Evolutionary conservation across 2,329 filamentous ascomycete species (phyloP).

Genomic region (Calonectria multiphialidica): DNA sequence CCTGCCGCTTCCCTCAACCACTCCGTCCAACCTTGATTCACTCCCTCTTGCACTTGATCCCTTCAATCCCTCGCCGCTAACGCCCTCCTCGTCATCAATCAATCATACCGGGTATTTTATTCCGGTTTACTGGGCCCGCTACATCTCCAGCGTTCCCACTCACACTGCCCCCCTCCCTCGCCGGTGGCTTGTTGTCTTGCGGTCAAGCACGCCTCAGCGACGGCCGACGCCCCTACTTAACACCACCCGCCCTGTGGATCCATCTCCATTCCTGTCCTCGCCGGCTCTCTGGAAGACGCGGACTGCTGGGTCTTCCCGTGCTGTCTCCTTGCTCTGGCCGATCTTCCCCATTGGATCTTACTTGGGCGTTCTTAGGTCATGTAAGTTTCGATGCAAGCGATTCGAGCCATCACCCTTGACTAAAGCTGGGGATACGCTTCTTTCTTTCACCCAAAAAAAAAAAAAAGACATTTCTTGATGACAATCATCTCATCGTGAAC

Average conservation of each 20-base stretch:
- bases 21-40: background rate
- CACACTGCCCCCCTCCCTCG: slow-evolving; percentile 16
- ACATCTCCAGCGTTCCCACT: slow-evolving; percentile 13
- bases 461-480: slow-evolving; percentile 28
- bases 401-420: slow-evolving; percentile 32
- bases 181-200: slow-evolving; percentile 10
- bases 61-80: background rate
- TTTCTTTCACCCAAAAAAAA: slow-evolving; percentile 24
- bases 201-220: slow-evolving; percentile 30
- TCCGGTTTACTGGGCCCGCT: slow-evolving; percentile 15
- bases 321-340: slow-evolving; percentile 32
- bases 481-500: slow-evolving; percentile 19
- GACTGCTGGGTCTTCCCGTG: slow-evolving; percentile 35
- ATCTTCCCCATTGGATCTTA: slow-evolving; percentile 34
- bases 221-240: slow-evolving; percentile 30
- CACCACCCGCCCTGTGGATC: slow-evolving; percentile 38
- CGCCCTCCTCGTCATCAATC: slow-evolving; percentile 1
- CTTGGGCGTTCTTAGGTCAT: slow-evolving; percentile 32
- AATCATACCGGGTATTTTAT: background rate
- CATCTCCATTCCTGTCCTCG: slow-evolving; percentile 41
- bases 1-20: slow-evolving; percentile 4
- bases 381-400: slow-evolving; percentile 44
- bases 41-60: background rate
- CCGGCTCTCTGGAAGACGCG: slow-evolving; percentile 40
- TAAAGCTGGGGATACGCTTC: slow-evolving; percentile 30